Evolutionary conservation across 2,329 filamentous ascomycete species (phyloP).

Genomic region (Sclerotiophoma versabilis): DNA sequence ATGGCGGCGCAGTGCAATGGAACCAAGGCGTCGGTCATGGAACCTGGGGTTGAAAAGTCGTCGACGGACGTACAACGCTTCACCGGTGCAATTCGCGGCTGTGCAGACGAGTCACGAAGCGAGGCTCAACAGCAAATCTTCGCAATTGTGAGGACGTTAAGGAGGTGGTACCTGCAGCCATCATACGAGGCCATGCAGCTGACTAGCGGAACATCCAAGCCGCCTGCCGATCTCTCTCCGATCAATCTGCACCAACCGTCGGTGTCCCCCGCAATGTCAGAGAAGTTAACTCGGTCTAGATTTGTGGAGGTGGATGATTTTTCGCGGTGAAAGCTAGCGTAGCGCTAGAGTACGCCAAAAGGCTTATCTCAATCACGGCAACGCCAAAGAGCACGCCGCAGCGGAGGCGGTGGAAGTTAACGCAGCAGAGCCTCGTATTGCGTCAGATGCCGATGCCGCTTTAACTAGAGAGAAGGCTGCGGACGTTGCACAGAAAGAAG

Average conservation of each 20-base stretch:
- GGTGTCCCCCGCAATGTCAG: constrained; percentile 1
- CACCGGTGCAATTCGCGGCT: background rate
- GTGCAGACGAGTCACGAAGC: background rate
- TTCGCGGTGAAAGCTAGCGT: background rate
- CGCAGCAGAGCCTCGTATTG: background rate
- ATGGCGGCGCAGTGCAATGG: constrained; percentile 16
- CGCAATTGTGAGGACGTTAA: background rate
- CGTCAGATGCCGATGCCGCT: background rate
- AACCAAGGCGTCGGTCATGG: background rate
- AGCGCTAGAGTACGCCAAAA: constrained; percentile 1
- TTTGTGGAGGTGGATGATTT: constrained; percentile 8
- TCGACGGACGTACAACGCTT: background rate
- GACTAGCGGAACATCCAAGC: constrained; percentile 1
- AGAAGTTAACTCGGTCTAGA: constrained; percentile 3
- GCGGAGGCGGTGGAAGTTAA: background rate
- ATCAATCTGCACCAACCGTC: background rate
- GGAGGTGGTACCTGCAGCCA: background rate
- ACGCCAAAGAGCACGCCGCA: background rate
- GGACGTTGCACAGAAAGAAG: background rate
- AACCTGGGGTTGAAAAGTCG: constrained; percentile 4
- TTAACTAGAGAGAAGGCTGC: background rate
- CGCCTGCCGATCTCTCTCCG: constrained; percentile 8
- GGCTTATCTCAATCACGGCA: constrained; percentile 5
- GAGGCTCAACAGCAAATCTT: constrained; percentile 8
- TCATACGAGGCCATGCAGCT: constrained; percentile 6